Evolutionary conservation across 2,329 filamentous ascomycete species (phyloP), one percentile per base, ranked within the genome.

Genomic region (Colletotrichum cereale): DNA sequence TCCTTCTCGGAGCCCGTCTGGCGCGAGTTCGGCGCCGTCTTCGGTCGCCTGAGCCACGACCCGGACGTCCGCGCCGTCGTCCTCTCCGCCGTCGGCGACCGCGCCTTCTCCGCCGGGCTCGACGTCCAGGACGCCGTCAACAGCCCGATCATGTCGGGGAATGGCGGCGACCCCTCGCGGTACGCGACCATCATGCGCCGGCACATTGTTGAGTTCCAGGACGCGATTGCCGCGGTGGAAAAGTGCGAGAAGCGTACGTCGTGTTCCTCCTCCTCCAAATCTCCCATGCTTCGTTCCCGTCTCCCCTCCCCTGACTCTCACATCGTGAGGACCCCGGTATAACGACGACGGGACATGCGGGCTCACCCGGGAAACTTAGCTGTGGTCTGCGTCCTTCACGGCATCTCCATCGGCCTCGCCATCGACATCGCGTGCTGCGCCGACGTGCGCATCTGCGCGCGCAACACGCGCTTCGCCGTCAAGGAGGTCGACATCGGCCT

Each of bases 1-100:
- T 91, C 95, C 74, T 98, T 97, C 81, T 88, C 90, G 75, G 90
- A 94, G 80, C 84, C 89, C 65, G 96, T 98, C 90, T 98, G 95
- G 94, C 84, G 91, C 64, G 94, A 97, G 84, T 86, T 97, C 74
- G 89, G 90, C 66, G 78, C 81, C 16, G 86, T 97, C 75, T 96
- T 98, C 84, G 82, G 85, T 67, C 86, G 88, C 72, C 89, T 98
- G 73, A 95, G 93, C 52, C 79, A 83, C 72, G 92, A 95, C 82
- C 84, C 92, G 0, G 86, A 91, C 50, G 88, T 97, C 66, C 93
- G 96, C 73, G 90, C 88, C 73, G 88, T 98, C 67, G 83, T 98
- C 73, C 86, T 98, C 75, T 94, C 92, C 34, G 95, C 93, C 65
- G 91, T 92, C 26, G 96, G 96, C 50, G 90, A 94, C 55, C 89